Conservation (phyloP, 768 basidiomycete species). For the Lactarius tabidus region DNA sequence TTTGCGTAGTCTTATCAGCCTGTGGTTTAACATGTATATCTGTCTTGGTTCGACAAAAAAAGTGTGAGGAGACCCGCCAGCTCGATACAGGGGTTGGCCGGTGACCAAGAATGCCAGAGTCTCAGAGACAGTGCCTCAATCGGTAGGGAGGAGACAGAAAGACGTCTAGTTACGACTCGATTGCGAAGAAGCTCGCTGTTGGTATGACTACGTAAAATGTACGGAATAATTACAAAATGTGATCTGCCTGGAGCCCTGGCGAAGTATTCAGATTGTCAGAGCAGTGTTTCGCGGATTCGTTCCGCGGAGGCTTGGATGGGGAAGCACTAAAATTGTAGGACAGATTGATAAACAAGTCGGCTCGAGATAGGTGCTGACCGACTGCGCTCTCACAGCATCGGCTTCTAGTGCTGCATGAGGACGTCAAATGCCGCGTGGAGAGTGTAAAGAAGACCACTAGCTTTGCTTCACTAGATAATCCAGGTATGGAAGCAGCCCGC, state of each 20-base stretch:
- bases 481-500: not conserved
- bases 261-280: not conserved
- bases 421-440: no score
- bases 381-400: not conserved
- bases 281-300: not conserved
- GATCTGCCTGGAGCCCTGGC: not conserved
- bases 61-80: not conserved
- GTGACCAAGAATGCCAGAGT: not conserved
- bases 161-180: not conserved
- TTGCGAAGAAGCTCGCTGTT: not conserved
- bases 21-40: not conserved
- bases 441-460: not conserved
- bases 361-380: not conserved
- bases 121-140: not conserved
- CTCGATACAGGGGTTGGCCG: not conserved
- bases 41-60: not conserved
- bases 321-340: not conserved
- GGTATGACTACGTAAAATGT: not conserved
- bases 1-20: not conserved
- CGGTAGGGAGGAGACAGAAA: not conserved
- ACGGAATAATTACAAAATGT: not conserved
- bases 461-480: not conserved
- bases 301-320: not conserved
- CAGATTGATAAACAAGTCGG: not conserved
- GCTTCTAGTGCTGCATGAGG: not conserved